Conservation (phyloP, 805 yeast genomes). For the Ogataea philodendri region DNA sequence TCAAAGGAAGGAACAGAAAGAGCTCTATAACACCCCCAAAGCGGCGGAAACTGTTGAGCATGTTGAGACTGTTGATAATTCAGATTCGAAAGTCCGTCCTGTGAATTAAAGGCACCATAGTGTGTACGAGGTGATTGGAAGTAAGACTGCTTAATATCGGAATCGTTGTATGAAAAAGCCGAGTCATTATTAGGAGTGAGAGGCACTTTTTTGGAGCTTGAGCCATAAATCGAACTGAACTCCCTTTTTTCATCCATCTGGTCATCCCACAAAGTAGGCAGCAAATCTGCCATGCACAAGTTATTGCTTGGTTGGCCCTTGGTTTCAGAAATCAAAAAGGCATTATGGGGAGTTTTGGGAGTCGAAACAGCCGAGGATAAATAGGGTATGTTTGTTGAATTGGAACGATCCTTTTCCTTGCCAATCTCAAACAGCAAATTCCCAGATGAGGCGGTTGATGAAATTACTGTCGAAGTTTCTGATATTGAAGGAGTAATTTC, state of each 20-base stretch:
- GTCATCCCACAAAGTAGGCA: constrained; percentile 30
- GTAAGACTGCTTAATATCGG: no score
- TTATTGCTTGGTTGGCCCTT: constrained; percentile 3
- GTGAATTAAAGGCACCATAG: no score
- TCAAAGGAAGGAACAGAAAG: no score
- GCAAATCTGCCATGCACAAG: constrained; percentile 24
- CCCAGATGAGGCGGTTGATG: constrained; percentile 21
- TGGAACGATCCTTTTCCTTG: constrained; percentile 6
- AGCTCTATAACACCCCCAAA: no score
- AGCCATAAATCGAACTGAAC: no score
- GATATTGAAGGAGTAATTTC: constrained; percentile 18
- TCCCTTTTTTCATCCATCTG: constrained; percentile 1
- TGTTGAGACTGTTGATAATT: no score
- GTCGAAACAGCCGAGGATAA: constrained; percentile 4
- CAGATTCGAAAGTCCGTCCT: no score
- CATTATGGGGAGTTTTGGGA: constrained; percentile 1
- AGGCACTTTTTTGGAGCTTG: no score
- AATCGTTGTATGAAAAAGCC: no score
- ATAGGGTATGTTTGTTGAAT: constrained; percentile 2
- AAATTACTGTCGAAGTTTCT: constrained; percentile 19
- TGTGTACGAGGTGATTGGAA: no score
- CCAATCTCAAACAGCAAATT: constrained; percentile 14
- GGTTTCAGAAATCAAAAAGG: background rate
- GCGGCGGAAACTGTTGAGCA: no score
- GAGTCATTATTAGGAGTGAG: no score